Conservation (phyloP, 495 filamentous ascomycete species). For the Staphylotrichum tortipilum region DNA sequence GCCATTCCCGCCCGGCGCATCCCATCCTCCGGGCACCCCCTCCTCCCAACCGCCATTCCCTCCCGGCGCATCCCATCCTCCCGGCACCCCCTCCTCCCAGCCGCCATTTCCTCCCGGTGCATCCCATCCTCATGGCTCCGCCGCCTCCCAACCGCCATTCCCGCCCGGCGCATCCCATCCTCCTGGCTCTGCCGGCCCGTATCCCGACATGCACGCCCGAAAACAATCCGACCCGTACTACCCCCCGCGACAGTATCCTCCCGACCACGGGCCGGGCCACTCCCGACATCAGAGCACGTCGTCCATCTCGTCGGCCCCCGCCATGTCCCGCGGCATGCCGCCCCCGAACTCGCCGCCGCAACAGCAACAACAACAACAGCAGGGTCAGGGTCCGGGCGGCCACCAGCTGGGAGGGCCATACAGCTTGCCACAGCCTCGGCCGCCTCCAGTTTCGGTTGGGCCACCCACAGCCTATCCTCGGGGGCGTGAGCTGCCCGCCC, state of each 20-base stretch:
- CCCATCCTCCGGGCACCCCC: conserved; percentile 14
- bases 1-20: conserved; percentile 19
- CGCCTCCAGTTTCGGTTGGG: conserved; percentile 45
- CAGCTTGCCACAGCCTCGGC: conserved; percentile 37
- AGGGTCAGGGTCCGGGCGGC: conserved; percentile 29
- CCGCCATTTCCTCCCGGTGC: conserved; percentile 21
- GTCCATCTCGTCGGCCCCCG: conserved; percentile 37
- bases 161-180: conserved; percentile 19
- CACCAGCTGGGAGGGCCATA: conserved; percentile 39
- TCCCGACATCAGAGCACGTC: conserved; percentile 47
- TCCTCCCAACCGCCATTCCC: conserved; percentile 26
- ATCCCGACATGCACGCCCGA: conserved; percentile 41
- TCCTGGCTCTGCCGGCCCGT: conserved; percentile 21
- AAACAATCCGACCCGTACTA: conserved; percentile 43
- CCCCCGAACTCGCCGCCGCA: conserved; percentile 44
- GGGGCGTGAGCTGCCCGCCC: conserved; percentile 46
- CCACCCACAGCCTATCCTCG: conserved; percentile 42
- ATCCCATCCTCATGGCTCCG: no score
- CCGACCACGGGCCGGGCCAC: conserved; percentile 40
- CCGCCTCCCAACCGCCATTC: conserved; percentile 25
- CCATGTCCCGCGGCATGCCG: conserved; percentile 43
- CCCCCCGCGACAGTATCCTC: conserved; percentile 36
- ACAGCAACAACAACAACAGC: conserved; percentile 23
- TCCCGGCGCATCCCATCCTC: conserved; percentile 12
- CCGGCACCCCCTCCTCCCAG: conserved; percentile 18